These are phyloP conservation scores for Arabis hirsuta DNA, from an alignment of 345 rosid genomes.

Conservation along the genomic window DNA sequence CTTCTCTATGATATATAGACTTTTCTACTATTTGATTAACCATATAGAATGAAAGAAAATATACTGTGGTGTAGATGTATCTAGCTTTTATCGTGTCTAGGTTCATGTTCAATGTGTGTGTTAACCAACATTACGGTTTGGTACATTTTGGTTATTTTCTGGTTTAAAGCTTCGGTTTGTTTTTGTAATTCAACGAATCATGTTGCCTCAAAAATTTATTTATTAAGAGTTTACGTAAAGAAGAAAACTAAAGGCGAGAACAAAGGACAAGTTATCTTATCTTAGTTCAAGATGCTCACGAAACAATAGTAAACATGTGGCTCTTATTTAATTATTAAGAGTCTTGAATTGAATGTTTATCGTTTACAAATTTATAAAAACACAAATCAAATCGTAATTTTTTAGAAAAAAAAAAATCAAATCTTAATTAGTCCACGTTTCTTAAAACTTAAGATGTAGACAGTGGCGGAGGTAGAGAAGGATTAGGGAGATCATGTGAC, in stretches of 20 bases:
- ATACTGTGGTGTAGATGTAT: not conserved
- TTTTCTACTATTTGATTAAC: not conserved
- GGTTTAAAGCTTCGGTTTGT: conserved; percentile 10
- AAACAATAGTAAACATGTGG: not conserved
- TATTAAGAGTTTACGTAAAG: not conserved
- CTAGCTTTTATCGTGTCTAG: not conserved
- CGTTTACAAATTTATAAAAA: not conserved
- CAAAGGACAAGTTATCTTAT: not conserved
- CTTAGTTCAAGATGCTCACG: conserved; percentile 14
- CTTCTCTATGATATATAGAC: not conserved
- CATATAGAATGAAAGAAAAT: too few species aligned
- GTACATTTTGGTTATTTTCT: not conserved
- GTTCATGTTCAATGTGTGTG: too few species aligned
- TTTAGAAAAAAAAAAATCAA: not conserved
- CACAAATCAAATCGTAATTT: too few species aligned
- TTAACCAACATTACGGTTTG: too few species aligned
- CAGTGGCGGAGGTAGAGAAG: too few species aligned
- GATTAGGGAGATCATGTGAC: too few species aligned
- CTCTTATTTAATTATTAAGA: not conserved
- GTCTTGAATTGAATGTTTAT: too few species aligned
- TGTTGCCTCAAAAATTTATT: too few species aligned
- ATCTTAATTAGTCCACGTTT: too few species aligned
- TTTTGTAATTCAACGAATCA: too few species aligned
- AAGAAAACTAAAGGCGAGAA: conserved; percentile 1
- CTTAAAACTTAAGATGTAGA: too few species aligned